A percentile compares a stretch with the other conserved stretches of the same genome.
Conservation (phyloP, 176 grass and related monocot genomes). For the Cenchrus americanus region DNA sequence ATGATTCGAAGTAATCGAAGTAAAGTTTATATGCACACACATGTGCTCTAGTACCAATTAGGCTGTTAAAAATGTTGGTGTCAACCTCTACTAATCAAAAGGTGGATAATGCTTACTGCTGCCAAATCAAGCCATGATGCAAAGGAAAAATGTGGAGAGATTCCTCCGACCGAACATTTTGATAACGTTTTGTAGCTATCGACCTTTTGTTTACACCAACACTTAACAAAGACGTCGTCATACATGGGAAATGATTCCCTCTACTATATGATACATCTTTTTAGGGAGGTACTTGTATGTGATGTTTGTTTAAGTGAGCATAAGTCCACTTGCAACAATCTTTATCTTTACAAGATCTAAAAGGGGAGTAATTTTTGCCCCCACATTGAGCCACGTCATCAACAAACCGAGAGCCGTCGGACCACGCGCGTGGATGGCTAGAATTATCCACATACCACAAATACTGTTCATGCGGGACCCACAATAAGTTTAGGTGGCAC, state of each 20-base stretch:
- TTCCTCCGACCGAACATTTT: conserved; percentile 28
- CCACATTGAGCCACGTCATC: too few species aligned
- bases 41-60: background rate
- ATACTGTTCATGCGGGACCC: too few species aligned
- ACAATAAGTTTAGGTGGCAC: too few species aligned
- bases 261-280: background rate
- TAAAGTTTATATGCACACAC: background rate
- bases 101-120: conserved; percentile 9
- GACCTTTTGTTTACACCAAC: background rate
- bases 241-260: background rate
- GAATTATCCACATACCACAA: too few species aligned
- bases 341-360: too few species aligned
- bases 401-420: too few species aligned
- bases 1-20: conserved; percentile 16
- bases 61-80: background rate
- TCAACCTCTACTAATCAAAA: background rate
- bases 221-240: background rate
- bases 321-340: too few species aligned
- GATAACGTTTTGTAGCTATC: background rate
- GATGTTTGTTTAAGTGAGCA: background rate
- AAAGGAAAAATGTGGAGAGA: background rate
- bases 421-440: too few species aligned
- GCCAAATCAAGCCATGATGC: background rate
- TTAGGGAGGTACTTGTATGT: background rate
- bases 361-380: too few species aligned